These are phyloP conservation scores for Penicillium daleae DNA, from an alignment of 495 filamentous ascomycete genomes.

Conservation along the genomic window DNA sequence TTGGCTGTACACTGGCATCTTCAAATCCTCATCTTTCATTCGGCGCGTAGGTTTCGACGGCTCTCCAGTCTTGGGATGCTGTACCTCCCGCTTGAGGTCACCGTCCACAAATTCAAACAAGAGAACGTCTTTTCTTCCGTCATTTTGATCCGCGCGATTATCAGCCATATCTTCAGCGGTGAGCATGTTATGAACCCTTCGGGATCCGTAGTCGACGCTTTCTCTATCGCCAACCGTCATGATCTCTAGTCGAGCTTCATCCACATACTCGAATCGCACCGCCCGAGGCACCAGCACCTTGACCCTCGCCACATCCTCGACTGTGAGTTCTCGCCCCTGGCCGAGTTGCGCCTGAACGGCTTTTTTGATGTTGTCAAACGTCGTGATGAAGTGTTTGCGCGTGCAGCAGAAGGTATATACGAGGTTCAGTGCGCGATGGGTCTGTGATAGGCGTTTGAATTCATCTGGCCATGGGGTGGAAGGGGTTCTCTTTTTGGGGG, in stretches of 20 bases:
- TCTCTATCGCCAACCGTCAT: slow-evolving; percentile 67
- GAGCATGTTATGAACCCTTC: slow-evolving; percentile 19
- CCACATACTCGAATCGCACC: slow-evolving; percentile 84
- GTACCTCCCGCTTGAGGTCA: slow-evolving; percentile 81
- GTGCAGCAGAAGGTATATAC: slow-evolving; percentile 95
- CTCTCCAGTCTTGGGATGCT: slow-evolving; percentile 71
- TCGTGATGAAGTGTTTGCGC: slow-evolving; percentile 87
- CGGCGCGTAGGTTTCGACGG: slow-evolving; percentile 63
- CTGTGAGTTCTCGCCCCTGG: slow-evolving; percentile 55
- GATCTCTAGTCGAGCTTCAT: slow-evolving; percentile 77
- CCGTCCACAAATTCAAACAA: slow-evolving; percentile 93
- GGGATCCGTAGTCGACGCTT: slow-evolving; percentile 27
- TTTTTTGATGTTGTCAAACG: slow-evolving; percentile 82
- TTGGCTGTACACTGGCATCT: slow-evolving; percentile 92
- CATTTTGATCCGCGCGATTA: slow-evolving; percentile 36
- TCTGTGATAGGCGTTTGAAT: slow-evolving; percentile 74
- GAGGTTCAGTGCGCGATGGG: slow-evolving; percentile 83
- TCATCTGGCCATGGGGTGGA: slow-evolving; percentile 70
- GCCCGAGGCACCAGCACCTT: slow-evolving; percentile 75
- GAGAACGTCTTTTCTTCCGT: slow-evolving; percentile 64
- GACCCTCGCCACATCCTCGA: slow-evolving; percentile 83
- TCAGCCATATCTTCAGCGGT: slow-evolving; percentile 34
- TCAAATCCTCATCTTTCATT: slow-evolving; percentile 76
- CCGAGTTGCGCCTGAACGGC: slow-evolving; percentile 85
- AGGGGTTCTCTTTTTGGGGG: slow-evolving; percentile 33